phyloP scores from a whole-genome alignment of 129 eudicot species.

The Helianthus annuus region DNA sequence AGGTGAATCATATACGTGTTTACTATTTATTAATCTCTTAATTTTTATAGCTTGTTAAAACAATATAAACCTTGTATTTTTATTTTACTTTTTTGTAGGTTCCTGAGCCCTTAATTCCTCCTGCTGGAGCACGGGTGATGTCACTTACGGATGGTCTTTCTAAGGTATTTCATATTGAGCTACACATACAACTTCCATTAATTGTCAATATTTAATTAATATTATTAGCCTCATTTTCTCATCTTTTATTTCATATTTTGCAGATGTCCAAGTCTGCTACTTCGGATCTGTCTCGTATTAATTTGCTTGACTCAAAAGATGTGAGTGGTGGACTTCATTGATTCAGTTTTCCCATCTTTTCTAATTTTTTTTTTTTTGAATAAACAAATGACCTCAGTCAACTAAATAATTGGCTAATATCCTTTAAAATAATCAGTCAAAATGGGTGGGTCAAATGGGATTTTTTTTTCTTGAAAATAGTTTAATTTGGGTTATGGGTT shows the following conservation, averaged over 20 bases:
- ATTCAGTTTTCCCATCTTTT: background rate
- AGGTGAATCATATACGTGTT: conserved; percentile 46
- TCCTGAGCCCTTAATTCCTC: conserved; percentile 99
- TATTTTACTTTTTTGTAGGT: conserved; percentile 44
- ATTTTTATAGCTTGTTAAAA: background rate
- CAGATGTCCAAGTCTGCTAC: conserved; percentile 99
- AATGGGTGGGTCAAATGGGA: background rate
- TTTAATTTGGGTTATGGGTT: background rate
- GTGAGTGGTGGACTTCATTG: conserved; percentile 50
- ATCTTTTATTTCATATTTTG: conserved; percentile 24
- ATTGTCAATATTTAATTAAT: background rate
- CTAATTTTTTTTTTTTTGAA: background rate
- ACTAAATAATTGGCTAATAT: background rate
- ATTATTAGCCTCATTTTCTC: background rate
- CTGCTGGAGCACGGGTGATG: conserved; percentile 98
- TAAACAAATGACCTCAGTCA: background rate
- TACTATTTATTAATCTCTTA: conserved; percentile 3
- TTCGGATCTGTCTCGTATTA: conserved; percentile 93
- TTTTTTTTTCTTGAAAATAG: background rate
- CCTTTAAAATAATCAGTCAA: background rate
- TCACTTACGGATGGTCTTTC: conserved; percentile 96
- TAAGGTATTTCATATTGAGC: conserved; percentile 55
- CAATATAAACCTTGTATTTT: background rate
- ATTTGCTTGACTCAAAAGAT: conserved; percentile 92
- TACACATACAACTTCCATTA: conserved; percentile 1